phyloP scores from a whole-genome alignment of 2,329 filamentous ascomycete species.

The Penicillium sp. region DNA sequence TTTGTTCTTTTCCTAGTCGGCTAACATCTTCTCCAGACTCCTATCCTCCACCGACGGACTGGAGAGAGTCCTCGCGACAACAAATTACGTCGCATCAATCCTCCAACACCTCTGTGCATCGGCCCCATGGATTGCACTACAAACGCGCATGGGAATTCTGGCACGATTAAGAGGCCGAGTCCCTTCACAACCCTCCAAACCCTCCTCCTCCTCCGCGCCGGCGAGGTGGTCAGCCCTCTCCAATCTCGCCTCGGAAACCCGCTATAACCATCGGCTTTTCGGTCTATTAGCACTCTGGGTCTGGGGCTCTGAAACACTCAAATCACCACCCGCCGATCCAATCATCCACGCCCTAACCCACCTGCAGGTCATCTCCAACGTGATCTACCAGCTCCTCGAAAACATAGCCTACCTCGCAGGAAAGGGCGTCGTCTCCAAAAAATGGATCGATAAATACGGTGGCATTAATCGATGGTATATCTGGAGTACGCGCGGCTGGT shows the following conservation, averaged over 20 bases:
- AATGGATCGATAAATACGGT: constrained; percentile 42
- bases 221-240: constrained; percentile 49
- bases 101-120: constrained; percentile 61
- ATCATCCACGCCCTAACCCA: constrained; percentile 58
- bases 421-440: constrained; percentile 65
- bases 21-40: constrained; percentile 48
- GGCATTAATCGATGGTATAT: constrained; percentile 62
- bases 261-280: constrained; percentile 58
- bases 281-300: constrained; percentile 72
- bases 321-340: constrained; percentile 43
- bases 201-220: constrained; percentile 37
- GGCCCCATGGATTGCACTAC: constrained; percentile 41
- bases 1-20: neutral
- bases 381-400: constrained; percentile 75
- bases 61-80: constrained; percentile 67
- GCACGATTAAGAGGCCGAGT: constrained; percentile 30
- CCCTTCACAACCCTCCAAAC: constrained; percentile 5
- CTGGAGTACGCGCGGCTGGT: constrained; percentile 80
- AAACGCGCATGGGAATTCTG: constrained; percentile 47
- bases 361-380: constrained; percentile 66
- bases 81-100: constrained; percentile 66
- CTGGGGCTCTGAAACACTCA: constrained; percentile 67
- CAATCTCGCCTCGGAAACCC: constrained; percentile 50
- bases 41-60: constrained; percentile 67
- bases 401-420: constrained; percentile 75